These are phyloP conservation scores for Parastagonospora nodorum DNA, from an alignment of 2,329 filamentous ascomycete genomes.

Conservation along the genomic window DNA sequence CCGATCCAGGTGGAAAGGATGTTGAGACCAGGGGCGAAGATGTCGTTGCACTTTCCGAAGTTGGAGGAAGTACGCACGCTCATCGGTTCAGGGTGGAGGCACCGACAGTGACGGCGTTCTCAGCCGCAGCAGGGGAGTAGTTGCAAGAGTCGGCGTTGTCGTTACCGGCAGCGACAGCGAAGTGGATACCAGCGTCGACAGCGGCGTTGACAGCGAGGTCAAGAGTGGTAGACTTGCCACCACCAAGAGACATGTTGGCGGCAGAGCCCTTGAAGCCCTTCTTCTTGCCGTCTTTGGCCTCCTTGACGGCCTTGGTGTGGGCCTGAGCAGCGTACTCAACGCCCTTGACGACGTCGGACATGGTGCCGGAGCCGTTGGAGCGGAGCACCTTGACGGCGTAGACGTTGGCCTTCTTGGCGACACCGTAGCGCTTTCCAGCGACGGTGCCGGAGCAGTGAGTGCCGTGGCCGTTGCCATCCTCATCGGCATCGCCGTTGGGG, in stretches of 20 bases:
- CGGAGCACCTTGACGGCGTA: slow-evolving; percentile 98
- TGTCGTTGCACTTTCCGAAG: slow-evolving; percentile 98
- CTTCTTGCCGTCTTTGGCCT: slow-evolving; percentile 83
- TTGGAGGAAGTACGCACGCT: slow-evolving; percentile 99
- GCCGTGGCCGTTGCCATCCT: slow-evolving; percentile 96
- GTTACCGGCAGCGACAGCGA: slow-evolving; percentile 96
- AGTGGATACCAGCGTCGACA: slow-evolving; percentile 90
- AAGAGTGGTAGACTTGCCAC: slow-evolving; percentile 91
- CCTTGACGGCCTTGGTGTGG: slow-evolving; percentile 76
- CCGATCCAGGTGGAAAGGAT: slow-evolving; percentile 99
- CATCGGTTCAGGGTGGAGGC: slow-evolving; percentile 88
- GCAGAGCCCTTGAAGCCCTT: slow-evolving; percentile 99
- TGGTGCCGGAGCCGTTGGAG: slow-evolving; percentile 96
- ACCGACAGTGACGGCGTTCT: slow-evolving; percentile 92
- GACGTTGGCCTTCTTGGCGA: slow-evolving; percentile 97
- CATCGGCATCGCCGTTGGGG: slow-evolving; percentile 79
- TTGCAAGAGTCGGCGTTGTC: slow-evolving; percentile 99
- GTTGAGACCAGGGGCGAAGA: slow-evolving; percentile 96
- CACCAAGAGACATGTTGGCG: slow-evolving; percentile 99
- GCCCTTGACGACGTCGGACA: slow-evolving; percentile 98
- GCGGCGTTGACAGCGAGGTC: slow-evolving; percentile 94
- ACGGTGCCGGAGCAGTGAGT: slow-evolving; percentile 99
- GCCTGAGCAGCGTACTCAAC: slow-evolving; percentile 89
- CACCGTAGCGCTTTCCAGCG: slow-evolving; percentile 98
- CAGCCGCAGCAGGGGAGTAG: slow-evolving; percentile 94